Evolutionary conservation across 495 filamentous ascomycete species (phyloP).

Genomic region (Penicillium pancosmium): DNA sequence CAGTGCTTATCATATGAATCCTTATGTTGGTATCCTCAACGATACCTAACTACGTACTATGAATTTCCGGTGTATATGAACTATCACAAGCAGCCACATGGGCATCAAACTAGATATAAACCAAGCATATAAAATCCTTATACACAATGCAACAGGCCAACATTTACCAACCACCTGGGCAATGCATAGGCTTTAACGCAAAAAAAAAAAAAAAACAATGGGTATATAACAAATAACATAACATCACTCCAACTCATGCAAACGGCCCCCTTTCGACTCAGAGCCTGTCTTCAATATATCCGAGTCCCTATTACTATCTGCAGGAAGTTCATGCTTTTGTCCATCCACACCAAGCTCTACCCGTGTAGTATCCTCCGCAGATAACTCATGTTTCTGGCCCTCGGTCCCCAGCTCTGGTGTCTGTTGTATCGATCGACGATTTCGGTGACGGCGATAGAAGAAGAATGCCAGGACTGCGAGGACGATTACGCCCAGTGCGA

Average conservation of each 20-base stretch:
- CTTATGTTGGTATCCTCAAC: no score
- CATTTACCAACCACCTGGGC: no score
- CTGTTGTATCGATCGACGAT: background rate
- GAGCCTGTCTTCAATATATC: background rate
- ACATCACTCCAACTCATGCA: constrained; percentile 2
- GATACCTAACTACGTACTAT: no score
- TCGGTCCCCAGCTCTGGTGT: background rate
- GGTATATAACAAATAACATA: background rate
- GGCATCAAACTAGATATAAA: no score
- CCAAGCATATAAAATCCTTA: no score
- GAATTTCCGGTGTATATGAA: no score
- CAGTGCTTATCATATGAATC: no score
- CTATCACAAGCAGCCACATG: no score
- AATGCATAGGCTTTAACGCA: no score
- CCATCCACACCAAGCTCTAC: background rate
- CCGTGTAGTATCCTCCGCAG: background rate
- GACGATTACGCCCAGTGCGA: background rate
- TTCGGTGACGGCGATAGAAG: background rate
- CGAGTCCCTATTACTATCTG: background rate
- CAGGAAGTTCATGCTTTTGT: background rate
- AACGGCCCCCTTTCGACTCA: background rate
- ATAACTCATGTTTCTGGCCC: background rate
- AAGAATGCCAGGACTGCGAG: background rate
- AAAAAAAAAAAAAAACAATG: no score
- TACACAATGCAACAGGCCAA: no score